A percentile compares a stretch with the other conserved stretches of the same genome.
Evolutionary conservation across 2,329 filamentous ascomycete genomes (phyloP).

Genomic region (Sporothrix brunneoviolacea): DNA sequence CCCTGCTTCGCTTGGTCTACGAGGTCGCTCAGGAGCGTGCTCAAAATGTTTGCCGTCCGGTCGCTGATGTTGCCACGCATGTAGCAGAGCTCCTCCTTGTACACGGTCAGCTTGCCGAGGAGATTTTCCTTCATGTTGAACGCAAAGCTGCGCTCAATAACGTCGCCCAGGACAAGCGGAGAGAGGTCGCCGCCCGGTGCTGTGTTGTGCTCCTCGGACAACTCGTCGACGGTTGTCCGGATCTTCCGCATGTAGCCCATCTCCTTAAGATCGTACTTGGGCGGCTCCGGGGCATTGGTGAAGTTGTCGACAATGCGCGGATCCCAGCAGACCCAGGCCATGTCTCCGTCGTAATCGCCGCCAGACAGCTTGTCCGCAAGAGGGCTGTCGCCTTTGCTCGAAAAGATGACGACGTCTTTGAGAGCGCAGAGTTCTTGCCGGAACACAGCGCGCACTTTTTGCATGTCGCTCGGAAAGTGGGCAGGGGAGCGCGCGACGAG

Average conservation of each 20-base stretch:
- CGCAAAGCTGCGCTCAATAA: slow-evolving; percentile 46
- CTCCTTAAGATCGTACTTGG: slow-evolving; percentile 37
- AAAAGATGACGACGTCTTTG: slow-evolving; percentile 75
- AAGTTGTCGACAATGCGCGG: slow-evolving; percentile 59
- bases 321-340: slow-evolving; percentile 74
- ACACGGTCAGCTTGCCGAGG: slow-evolving; percentile 58
- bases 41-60: slow-evolving; percentile 39
- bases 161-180: slow-evolving; percentile 30
- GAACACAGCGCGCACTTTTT: slow-evolving; percentile 56
- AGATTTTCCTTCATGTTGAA: slow-evolving; percentile 52
- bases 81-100: slow-evolving; percentile 59
- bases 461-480: slow-evolving; percentile 64
- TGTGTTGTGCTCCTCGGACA: slow-evolving; percentile 27
- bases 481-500: slow-evolving; percentile 65
- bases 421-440: slow-evolving; percentile 57
- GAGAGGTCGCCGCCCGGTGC: neutral
- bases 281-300: slow-evolving; percentile 47
- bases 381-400: slow-evolving; percentile 52
- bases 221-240: slow-evolving; percentile 37
- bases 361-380: slow-evolving; percentile 67
- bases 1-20: slow-evolving; percentile 55
- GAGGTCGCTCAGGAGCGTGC: slow-evolving; percentile 44
- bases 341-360: slow-evolving; percentile 76
- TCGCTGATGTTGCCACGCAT: slow-evolving; percentile 43
- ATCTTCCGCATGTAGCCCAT: slow-evolving; percentile 46